Base-by-base conservation (phyloP, 2,329 filamentous ascomycete genomes). In the Arthroderma uncinatum region DNA sequence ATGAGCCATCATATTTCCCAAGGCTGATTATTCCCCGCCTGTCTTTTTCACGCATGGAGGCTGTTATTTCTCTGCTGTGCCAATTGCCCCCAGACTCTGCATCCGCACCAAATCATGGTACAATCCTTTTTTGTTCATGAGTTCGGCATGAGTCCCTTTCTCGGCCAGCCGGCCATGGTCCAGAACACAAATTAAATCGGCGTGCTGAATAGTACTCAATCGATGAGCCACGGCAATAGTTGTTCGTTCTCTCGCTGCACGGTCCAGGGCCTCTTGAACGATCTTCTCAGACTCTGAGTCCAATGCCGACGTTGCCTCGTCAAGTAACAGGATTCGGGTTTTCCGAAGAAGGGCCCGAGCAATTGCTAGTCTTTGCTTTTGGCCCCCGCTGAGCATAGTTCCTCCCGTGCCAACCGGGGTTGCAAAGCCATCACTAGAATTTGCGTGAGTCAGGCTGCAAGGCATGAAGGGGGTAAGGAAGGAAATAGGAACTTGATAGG, bases 191-290 rank as follows among this genome's bases (percentile, higher is more conserved):
- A 30, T 30, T 7, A 4, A 3, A 30, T 30, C 28, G 7, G 28
- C 28, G 28, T 7, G 4, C 7, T 7, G 3, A 3, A 30, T 7
- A 3, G 7, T 3, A 4, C 28, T 7, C 3, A 95, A 78, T 63
- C 89, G 83, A 74, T 95, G 90, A 28, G 90, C 90, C 67, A 95
- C 94, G 2, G 87, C 86, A 64, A 95, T 92, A 1, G 89, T 94
- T 0, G 89, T 95, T 52, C 89, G 80, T 10, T 88, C 89, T 59
- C 83, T 78, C 1, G 87, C 79, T 14, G 89, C 59, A n/a, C 55
- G 57, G 23, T 67, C 65, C 54, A 71, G 55, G 1, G 69, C 68
- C 30, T 60, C 61, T 53, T 69, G 66, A 12, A 71, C 68, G 8
- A 69, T 54, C 6, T 61, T 60, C 54, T 74, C 71, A 9, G 66